Evolutionary conservation across 2,329 filamentous ascomycete species (phyloP).

Genomic region (Rasamsonia emersonii): DNA sequence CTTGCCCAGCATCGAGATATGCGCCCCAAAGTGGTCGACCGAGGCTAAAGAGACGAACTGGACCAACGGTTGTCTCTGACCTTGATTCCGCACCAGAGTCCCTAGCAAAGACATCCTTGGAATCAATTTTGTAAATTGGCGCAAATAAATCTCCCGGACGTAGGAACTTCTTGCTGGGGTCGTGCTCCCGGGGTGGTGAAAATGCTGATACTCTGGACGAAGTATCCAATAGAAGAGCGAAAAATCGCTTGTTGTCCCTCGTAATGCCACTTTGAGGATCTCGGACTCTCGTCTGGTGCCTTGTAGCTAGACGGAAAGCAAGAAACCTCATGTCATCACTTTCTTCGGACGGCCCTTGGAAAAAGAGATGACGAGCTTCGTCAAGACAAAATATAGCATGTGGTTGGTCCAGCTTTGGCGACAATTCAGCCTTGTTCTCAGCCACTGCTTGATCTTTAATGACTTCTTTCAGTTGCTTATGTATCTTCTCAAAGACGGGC

Average conservation of each 20-base stretch:
- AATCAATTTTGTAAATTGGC: slow-evolving; percentile 1
- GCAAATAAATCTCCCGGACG: background rate
- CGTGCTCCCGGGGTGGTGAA: background rate
- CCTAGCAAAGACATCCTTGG: slow-evolving; percentile 1
- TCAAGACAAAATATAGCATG: background rate
- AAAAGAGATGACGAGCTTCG: background rate
- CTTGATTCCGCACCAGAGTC: background rate
- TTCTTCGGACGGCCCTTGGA: background rate
- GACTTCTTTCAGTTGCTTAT: background rate
- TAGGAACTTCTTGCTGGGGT: background rate
- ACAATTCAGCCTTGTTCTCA: slow-evolving; percentile 1
- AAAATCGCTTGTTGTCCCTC: background rate
- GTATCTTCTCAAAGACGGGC: background rate
- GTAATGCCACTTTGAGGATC: no score
- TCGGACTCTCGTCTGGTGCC: background rate
- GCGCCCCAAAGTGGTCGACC: slow-evolving; percentile 1
- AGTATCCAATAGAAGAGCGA: slow-evolving; percentile 1
- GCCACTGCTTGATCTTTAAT: background rate
- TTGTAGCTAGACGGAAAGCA: background rate
- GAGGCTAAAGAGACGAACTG: background rate
- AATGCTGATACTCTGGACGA: background rate
- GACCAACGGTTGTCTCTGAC: background rate
- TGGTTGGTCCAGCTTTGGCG: background rate
- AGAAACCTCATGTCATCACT: slow-evolving; percentile 1
- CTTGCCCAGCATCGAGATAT: background rate